Base-by-base conservation (phyloP, 2,329 filamentous ascomycete genomes). In the Ramichloridium luteum region DNA sequence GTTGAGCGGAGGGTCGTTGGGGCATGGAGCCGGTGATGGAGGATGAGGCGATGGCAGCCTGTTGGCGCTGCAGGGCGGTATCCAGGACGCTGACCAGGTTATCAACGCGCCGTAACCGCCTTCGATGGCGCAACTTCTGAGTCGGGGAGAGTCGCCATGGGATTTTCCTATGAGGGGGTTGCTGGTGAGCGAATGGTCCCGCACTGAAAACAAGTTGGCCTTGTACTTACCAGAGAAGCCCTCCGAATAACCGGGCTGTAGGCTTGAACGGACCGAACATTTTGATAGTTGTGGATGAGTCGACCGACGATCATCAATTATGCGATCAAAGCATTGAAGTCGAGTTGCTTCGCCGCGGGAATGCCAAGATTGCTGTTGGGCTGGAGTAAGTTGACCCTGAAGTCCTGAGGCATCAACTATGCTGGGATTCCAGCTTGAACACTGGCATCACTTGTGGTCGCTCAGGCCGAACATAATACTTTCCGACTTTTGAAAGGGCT, bases 101-200 rank as follows among this genome's bases (percentile, higher is more conserved):
- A 61, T 98, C 90, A 42, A 98, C 86, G 32, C 78, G 74, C 41
- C 81, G 78, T 41, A 94, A 69, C 28, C 86, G 80, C 57, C 77
- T 69, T 43, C 86, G 75, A 51, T 94, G 86, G 34, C 86, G 79
- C 43, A 76, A 72, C 62, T 96, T 96, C 61, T 93, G 86, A 56
- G 83, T 84, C 46, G 74, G 69, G 37, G 90, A 98, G 53, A 98
- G 74, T 40, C 90, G 79, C 86, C 86, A 98, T 47, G 90, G 90
- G 50, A 80, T 85, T 74, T 98, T 98, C 90, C 82, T 76, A n/a
- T n/a, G 48, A 22, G 25, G 13, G 27, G n/a, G 13, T 15, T 26
- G 9, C 14, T 30, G 16, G 13, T 14, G 10, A 26, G 12, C 6
- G 14, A 28, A 16, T 16, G 12, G 27, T 4, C 4, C 17, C 12